phyloP scores from a whole-genome alignment of 1,139 yeast species.

The Lodderomyces orthopsilosis region DNA sequence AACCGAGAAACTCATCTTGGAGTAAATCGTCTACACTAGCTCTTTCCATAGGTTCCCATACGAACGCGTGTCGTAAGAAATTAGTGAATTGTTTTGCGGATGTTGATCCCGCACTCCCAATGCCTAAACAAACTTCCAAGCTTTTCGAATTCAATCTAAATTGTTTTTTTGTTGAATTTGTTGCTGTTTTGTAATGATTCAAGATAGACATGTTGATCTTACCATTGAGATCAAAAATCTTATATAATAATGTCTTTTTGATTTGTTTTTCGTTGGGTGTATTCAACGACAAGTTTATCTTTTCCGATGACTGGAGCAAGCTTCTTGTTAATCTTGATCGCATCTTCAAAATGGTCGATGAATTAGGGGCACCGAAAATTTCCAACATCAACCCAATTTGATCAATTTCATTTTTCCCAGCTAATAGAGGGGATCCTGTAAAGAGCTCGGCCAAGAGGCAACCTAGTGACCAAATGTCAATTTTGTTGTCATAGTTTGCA shows the following conservation, averaged over 20 bases:
- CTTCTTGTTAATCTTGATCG: constrained; percentile 19
- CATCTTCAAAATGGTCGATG: constrained; percentile 24
- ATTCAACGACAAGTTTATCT: constrained; percentile 5
- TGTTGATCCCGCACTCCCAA: constrained; percentile 12
- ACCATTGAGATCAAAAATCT: constrained; percentile 42
- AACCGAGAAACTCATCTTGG: constrained; percentile 25
- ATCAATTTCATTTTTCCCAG: constrained; percentile 68
- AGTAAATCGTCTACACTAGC: constrained; percentile 43
- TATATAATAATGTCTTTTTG: constrained; percentile 32
- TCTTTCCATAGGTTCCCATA: constrained; percentile 57
- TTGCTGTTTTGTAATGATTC: constrained; percentile 21
- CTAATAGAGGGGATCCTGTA: constrained; percentile 66
- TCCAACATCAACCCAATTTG: constrained; percentile 60
- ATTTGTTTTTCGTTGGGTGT: constrained; percentile 24
- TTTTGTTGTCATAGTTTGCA: constrained; percentile 62
- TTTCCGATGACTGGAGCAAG: constrained; percentile 13
- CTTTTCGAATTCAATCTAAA: constrained; percentile 29
- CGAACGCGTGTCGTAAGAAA: constrained; percentile 41
- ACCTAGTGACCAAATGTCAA: constrained; percentile 82
- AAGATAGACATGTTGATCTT: constrained; percentile 31
- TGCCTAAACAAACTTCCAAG: constrained; percentile 44
- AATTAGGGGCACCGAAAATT: constrained; percentile 60
- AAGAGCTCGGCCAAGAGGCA: constrained; percentile 65
- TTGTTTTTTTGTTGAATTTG: constrained; percentile 19
- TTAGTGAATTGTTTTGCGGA: constrained; percentile 17